A percentile compares a stretch with the other conserved stretches of the same genome.
Conservation (phyloP, 495 filamentous ascomycete species). For the Hypoxylon fuscum region DNA sequence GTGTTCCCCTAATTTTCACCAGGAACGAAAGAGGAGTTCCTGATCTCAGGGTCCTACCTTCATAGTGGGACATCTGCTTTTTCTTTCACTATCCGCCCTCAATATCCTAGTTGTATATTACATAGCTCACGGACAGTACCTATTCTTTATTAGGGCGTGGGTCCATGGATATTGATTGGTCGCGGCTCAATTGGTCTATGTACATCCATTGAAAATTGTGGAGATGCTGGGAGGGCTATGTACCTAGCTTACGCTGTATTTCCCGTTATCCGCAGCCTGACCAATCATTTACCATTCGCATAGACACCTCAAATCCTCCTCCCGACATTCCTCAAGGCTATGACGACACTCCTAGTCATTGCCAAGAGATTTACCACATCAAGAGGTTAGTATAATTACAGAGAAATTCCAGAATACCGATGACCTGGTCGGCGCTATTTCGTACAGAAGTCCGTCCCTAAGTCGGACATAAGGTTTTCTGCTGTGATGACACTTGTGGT, state of each 20-base stretch:
- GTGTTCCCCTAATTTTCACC: slow-evolving; percentile 1
- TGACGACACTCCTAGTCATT: slow-evolving; percentile 38
- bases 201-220: slow-evolving; percentile 27
- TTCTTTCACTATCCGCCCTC: no score
- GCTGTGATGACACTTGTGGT: no score
- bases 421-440: slow-evolving; percentile 20
- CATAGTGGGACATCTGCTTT: no score
- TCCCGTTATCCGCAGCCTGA: slow-evolving; percentile 22
- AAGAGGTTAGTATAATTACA: slow-evolving; percentile 24
- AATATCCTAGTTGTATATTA: slow-evolving; percentile 18
- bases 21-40: slow-evolving; percentile 1
- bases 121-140: slow-evolving; percentile 10
- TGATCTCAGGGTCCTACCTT: no score
- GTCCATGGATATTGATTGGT: slow-evolving; percentile 35
- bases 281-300: slow-evolving; percentile 35
- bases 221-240: slow-evolving; percentile 15
- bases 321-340: slow-evolving; percentile 30
- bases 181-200: slow-evolving; percentile 21
- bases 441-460: slow-evolving; percentile 32
- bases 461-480: no score
- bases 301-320: slow-evolving; percentile 34
- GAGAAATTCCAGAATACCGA: no score
- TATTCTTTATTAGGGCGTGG: slow-evolving; percentile 17
- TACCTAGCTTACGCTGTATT: slow-evolving; percentile 24
- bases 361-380: slow-evolving; percentile 38